Base-by-base conservation (phyloP, 1,139 yeast species). In the Yamadazyma oceani region DNA sequence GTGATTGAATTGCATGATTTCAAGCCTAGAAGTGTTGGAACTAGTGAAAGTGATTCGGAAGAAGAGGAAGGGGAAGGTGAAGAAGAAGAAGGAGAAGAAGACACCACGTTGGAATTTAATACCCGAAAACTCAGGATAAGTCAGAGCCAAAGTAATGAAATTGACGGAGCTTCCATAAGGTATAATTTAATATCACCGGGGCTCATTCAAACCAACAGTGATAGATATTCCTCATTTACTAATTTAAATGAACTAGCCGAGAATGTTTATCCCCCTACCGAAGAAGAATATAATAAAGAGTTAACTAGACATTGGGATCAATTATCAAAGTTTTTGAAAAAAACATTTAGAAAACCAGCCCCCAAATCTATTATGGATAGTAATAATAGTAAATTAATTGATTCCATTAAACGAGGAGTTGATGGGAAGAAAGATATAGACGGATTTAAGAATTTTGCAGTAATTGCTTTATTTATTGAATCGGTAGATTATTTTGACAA, bases 331-430 rank as follows among this genome's bases (percentile, higher is more conserved):
- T 55, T 58, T 6, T 64, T 84, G 54, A 82, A 81, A 55, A 75
- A 80, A 35, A 69, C 82, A 19, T 87, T 83, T 58, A 74, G 85
- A 40, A 82, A 80, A 49, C 95, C 95, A 1, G 60, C 73, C 1
- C 95, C 95, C 1, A 82, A 83, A 16, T 63, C 79, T 2, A 62
- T 64, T 17, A 56, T 86, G 56, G 73, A 77, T n/a, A 70, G 68
- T n/a, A 82, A 76, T 26, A 75, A 75, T 40, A 69, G 70, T 29
- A 77, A 76, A 51, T 57, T 68, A 41, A 64, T 87, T 31, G 95
- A 87, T 58, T 76, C 85, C 38, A 82, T 87, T 36, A 70, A 78
- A 35, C 72, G 95, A 47, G 94, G 95, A 5, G 95, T 86, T 11
- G 95, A 87, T 58, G 96, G 95, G 7, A 74, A 81, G 36, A 76